A percentile compares a stretch with the other conserved stretches of the same genome.
phyloP scores from a whole-genome alignment of 2,329 filamentous ascomycete species.

The Penicillium sp. region DNA sequence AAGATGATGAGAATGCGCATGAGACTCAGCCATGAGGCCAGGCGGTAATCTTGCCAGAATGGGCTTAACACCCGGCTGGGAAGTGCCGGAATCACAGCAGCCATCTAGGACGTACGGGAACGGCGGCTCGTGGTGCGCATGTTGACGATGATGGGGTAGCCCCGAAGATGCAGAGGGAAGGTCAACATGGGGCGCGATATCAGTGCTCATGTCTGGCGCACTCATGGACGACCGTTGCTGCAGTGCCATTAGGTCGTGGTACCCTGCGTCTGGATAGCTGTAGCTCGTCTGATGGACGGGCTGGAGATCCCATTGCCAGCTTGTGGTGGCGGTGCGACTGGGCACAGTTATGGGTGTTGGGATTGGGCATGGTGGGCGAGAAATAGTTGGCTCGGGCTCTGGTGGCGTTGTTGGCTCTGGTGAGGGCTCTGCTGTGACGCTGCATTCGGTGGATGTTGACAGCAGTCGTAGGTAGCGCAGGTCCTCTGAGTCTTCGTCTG shows the following conservation, averaged over 20 bases:
- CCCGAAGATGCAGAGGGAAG: conserved; percentile 3
- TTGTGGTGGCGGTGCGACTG: conserved; percentile 5
- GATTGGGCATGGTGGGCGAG: conserved; percentile 19
- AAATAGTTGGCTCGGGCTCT: conserved; percentile 30
- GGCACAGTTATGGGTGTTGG: conserved; percentile 12
- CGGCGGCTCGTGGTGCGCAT: conserved; percentile 15
- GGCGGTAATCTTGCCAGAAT: conserved; percentile 12
- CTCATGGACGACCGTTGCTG: conserved; percentile 19
- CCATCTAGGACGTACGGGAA: conserved; percentile 30
- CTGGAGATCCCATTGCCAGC: conserved; percentile 34
- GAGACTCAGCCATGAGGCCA: conserved; percentile 11
- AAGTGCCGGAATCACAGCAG: conserved; percentile 11
- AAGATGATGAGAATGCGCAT: conserved; percentile 18
- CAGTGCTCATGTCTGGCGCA: conserved; percentile 16
- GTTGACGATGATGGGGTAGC: conserved; percentile 8
- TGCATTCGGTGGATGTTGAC: conserved; percentile 39
- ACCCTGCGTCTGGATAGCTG: conserved; percentile 23
- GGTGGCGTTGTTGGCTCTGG: conserved; percentile 38
- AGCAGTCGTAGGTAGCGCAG: conserved; percentile 38
- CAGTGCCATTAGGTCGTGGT: conserved; percentile 23
- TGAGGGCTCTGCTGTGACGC: conserved; percentile 40
- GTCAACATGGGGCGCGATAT: conserved; percentile 19
- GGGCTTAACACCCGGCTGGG: conserved; percentile 20
- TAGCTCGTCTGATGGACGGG: conserved; percentile 22
- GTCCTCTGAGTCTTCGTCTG: conserved; percentile 38